phyloP scores from a whole-genome alignment of 352 stramenopile genomes.

The Phytophthora sp. region DNA sequence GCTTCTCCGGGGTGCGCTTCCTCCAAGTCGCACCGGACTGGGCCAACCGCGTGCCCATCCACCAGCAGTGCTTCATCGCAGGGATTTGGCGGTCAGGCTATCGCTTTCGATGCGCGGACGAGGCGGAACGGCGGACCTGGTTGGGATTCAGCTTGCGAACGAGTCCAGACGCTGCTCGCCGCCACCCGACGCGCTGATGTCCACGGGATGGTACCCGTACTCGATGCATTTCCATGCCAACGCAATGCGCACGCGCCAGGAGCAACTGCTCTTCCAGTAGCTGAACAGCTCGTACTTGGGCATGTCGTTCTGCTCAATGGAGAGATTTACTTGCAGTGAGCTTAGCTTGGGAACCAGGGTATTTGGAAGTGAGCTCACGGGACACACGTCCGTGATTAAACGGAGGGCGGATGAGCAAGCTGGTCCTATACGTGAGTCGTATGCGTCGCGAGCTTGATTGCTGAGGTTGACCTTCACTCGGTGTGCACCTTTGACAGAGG shows the following conservation, averaged over 20 bases:
- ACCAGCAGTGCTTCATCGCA: slow-evolving; percentile 73
- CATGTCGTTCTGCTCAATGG: slow-evolving; percentile 3
- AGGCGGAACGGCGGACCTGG: slow-evolving; percentile 38
- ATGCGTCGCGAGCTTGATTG: neutral
- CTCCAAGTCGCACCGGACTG: slow-evolving; percentile 92
- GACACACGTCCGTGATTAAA: no score
- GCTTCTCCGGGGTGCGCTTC: slow-evolving; percentile 72
- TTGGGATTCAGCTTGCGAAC: slow-evolving; percentile 76
- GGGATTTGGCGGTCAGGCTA: neutral
- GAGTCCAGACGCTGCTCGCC: slow-evolving; percentile 62
- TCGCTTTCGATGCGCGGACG: neutral
- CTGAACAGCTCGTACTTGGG: slow-evolving; percentile 56
- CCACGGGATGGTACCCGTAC: slow-evolving; percentile 81
- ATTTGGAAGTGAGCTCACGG: no score
- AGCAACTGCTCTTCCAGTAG: slow-evolving; percentile 91
- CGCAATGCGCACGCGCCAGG: slow-evolving; percentile 90
- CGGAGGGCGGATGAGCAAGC: no score
- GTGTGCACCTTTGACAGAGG: neutral
- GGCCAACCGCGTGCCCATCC: slow-evolving; percentile 64
- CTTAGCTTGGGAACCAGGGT: no score
- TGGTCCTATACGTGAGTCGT: no score
- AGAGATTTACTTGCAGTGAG: no score
- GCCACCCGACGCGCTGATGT: slow-evolving; percentile 59
- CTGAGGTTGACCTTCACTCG: neutral
- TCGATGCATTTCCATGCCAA: slow-evolving; percentile 87